Evolutionary conservation across 352 stramenopile species (phyloP).

Genomic region (Phytophthora constricta): DNA sequence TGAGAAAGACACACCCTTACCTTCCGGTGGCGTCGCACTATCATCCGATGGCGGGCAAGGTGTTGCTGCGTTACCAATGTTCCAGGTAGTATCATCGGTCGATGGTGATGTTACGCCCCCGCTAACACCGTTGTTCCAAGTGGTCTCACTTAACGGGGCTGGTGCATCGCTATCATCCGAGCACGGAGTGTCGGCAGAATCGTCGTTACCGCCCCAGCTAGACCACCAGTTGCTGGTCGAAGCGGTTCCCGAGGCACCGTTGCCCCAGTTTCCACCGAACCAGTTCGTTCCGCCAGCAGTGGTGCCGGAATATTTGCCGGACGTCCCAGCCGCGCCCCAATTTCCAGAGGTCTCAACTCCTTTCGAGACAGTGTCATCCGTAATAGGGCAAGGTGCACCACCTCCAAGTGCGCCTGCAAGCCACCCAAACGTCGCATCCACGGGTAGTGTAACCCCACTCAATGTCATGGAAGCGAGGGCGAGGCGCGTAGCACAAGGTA

Average conservation of each 20-base stretch:
- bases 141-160: neutral
- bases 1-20: neutral
- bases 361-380: neutral
- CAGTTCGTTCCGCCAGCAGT: neutral
- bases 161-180: neutral
- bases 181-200: constrained; percentile 3
- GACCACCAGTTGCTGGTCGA: constrained; percentile 2
- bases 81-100: neutral
- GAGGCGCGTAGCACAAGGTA: neutral
- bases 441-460: neutral
- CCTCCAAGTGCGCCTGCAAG: neutral
- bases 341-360: neutral
- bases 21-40: neutral
- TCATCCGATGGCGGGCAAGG: neutral
- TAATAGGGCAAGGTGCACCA: neutral
- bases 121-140: neutral
- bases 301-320: neutral
- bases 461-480: neutral
- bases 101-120: neutral
- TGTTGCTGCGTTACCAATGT: neutral
- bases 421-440: constrained; percentile 4
- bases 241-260: neutral
- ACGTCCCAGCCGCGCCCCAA: neutral
- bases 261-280: neutral
- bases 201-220: neutral